Evolutionary conservation across 768 basidiomycete species (phyloP).

Genomic region (Cystobasidium ongulense): DNA sequence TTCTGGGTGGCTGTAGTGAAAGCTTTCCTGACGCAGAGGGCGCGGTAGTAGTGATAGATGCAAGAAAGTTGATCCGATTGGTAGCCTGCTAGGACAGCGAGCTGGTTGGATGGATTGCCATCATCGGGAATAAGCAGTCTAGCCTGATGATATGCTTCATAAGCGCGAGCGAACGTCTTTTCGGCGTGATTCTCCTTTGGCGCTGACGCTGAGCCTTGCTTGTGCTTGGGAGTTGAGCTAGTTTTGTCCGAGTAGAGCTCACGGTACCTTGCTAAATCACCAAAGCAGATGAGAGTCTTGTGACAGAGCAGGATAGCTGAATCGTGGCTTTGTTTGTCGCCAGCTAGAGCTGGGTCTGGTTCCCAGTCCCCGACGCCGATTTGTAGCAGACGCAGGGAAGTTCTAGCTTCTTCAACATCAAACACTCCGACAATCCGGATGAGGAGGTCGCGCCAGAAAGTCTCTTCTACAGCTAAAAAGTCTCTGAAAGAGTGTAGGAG

Average conservation of each 20-base stretch:
- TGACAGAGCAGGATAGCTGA: conserved; percentile 65
- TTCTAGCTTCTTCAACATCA: conserved; percentile 57
- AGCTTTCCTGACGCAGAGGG: conserved; percentile 73
- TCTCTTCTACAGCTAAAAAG: conserved; percentile 81
- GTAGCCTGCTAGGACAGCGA: conserved; percentile 84
- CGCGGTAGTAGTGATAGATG: conserved; percentile 79
- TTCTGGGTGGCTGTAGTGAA: conserved; percentile 85
- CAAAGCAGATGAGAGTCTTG: conserved; percentile 82
- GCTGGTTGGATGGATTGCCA: conserved; percentile 90
- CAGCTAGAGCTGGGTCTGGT: conserved; percentile 15
- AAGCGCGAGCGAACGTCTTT: conserved; percentile 68
- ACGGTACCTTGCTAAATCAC: conserved; percentile 87
- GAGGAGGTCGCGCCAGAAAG: conserved; percentile 78
- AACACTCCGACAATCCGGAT: conserved; percentile 66
- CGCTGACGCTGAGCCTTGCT: conserved; percentile 40
- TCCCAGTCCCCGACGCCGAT: conserved; percentile 29
- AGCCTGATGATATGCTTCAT: conserved; percentile 77
- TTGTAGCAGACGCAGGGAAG: conserved; percentile 53
- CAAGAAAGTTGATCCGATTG: conserved; percentile 71
- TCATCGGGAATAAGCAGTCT: conserved; percentile 71
- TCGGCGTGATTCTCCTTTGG: conserved; percentile 45
- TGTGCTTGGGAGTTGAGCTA: conserved; percentile 8
- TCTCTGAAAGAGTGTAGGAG: conserved; percentile 78
- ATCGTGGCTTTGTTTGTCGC: conserved; percentile 50
- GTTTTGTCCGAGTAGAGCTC: conserved; percentile 62